Evolutionary conservation across 805 yeast species (phyloP).

Genomic region (Candida morakotiae): DNA sequence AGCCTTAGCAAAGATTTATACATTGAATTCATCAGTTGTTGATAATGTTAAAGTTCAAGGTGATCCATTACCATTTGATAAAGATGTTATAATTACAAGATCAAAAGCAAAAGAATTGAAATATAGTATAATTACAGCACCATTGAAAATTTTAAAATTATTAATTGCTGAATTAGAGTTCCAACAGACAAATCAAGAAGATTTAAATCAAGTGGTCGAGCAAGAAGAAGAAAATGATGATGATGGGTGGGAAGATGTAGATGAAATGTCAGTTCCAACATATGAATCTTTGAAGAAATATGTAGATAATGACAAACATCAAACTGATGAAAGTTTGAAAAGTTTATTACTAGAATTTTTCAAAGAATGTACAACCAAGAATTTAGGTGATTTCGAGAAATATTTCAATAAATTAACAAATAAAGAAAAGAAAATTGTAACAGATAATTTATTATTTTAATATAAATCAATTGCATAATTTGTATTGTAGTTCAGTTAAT

Average conservation of each 20-base stretch:
- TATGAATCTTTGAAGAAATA: slow-evolving; percentile 60
- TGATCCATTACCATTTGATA: slow-evolving; percentile 59
- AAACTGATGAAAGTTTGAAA: slow-evolving; percentile 31
- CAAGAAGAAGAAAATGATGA: slow-evolving; percentile 37
- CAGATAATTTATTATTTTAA: slow-evolving; percentile 44
- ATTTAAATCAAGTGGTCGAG: slow-evolving; percentile 29
- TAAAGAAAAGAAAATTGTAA: slow-evolving; percentile 49
- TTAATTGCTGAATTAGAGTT: slow-evolving; percentile 65
- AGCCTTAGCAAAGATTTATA: slow-evolving; percentile 67
- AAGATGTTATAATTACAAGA: slow-evolving; percentile 74
- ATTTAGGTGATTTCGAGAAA: slow-evolving; percentile 47
- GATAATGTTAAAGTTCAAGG: slow-evolving; percentile 63
- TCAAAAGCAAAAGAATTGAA: slow-evolving; percentile 73
- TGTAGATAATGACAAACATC: slow-evolving; percentile 40
- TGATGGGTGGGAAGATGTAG: slow-evolving; percentile 76
- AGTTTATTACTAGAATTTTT: slow-evolving; percentile 48
- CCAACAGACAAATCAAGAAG: slow-evolving; percentile 51
- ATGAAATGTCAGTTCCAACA: slow-evolving; percentile 58
- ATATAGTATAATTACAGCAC: slow-evolving; percentile 64
- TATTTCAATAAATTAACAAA: slow-evolving; percentile 48
- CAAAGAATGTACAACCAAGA: slow-evolving; percentile 49
- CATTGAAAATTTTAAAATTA: slow-evolving; percentile 68
- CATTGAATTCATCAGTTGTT: slow-evolving; percentile 52
- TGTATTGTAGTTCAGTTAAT: too few relatives aligned
- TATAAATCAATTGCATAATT: too few relatives aligned